Base-by-base conservation (phyloP, 345 rosid genomes). In the Populus pruinosa region DNA sequence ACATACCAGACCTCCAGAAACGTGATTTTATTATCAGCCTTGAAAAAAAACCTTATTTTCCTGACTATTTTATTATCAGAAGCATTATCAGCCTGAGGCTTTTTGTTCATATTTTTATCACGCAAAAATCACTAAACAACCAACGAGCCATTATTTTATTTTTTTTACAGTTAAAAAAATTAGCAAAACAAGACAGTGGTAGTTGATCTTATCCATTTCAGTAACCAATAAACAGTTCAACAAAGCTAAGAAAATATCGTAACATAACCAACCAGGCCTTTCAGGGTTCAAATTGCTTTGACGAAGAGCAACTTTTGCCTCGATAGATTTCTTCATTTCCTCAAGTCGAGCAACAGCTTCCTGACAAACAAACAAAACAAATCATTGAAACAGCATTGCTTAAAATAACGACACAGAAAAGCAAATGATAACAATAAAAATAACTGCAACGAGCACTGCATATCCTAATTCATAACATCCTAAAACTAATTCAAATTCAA, bases 281-380 rank as follows among this genome's bases (percentile, higher is more conserved):
- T 92, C 94, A 39, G 99, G 98, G 85, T 91, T 92, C 87, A 96
- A 86, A 67, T 96, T 96, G 79, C 82, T 90, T 56, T 89, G 97
- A 78, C 99, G 99, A 87, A 96, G 99, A 79, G 90, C 82, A 86
- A 88, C 50, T 83, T 94, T 96, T 20, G 92, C 91, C 81, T 94
- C 98, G 21, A 89, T 77, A 8, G 91, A 88, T 83, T 91, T 94
- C 91, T 87, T 94, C 41, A 91, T 86, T 84, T 96, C 99, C 76
- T 92, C 98, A 53, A 88, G 90, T 47, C 97, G 98, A 81, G 94
- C 95, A 82, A 79, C 87, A 72, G 91, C 92, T 89, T 94, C 99
- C 99, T 94, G 85, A 20, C 25, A 27, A 36, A 23, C 2, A 39
- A 17, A 23, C 2, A 39, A 25, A 43, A 10, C 25, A 50, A 50